A percentile compares a stretch with the other conserved stretches of the same genome.
Evolutionary conservation across 2,329 filamentous ascomycete genomes (phyloP).

Genomic region (Lasiodiplodia gonubiensis): DNA sequence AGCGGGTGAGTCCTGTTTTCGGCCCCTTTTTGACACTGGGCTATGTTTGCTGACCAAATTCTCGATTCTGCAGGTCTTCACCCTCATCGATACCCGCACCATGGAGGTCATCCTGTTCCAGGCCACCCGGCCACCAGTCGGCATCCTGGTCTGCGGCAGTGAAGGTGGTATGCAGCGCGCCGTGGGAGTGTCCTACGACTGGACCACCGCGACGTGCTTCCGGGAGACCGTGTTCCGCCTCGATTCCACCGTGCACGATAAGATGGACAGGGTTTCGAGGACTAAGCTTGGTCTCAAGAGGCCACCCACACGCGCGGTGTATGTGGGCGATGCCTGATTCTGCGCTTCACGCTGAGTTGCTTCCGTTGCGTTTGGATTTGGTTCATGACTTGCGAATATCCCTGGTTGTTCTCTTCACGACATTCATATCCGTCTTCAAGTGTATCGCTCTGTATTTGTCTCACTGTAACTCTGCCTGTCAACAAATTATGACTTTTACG

Average conservation of each 20-base stretch:
- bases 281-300: conserved; percentile 42
- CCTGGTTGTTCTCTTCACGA: too few relatives aligned
- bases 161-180: conserved; percentile 56
- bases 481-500: too few relatives aligned
- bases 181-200: conserved; percentile 55
- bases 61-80: conserved; percentile 37
- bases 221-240: conserved; percentile 54
- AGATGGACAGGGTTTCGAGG: conserved; percentile 42
- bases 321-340: neutral
- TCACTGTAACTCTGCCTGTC: too few relatives aligned
- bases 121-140: conserved; percentile 49
- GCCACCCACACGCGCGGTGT: neutral
- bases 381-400: neutral
- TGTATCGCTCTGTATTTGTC: too few relatives aligned
- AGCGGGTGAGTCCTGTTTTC: conserved; percentile 31
- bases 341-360: too few relatives aligned
- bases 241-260: conserved; percentile 46
- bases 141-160: conserved; percentile 50
- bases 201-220: conserved; percentile 48
- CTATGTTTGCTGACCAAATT: neutral
- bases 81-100: conserved; percentile 50
- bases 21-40: too few relatives aligned
- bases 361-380: neutral
- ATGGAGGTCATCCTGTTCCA: conserved; percentile 53
- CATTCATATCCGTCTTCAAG: too few relatives aligned